A percentile compares a stretch with the other conserved stretches of the same genome.
phyloP scores from a whole-genome alignment of 768 basidiomycete genomes.

The Naganishia antarctica region DNA sequence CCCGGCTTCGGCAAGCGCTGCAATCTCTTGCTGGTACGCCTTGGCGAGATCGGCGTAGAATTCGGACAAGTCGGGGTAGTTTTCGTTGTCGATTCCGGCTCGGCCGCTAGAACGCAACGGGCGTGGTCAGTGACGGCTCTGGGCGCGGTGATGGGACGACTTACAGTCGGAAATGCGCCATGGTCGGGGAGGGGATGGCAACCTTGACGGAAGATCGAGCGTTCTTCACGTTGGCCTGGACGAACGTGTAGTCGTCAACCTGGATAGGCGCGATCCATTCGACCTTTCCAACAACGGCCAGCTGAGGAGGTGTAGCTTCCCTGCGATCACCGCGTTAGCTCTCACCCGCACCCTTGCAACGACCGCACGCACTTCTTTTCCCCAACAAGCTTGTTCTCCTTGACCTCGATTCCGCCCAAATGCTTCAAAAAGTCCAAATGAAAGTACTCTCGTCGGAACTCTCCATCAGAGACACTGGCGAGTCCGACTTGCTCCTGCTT shows the following conservation, averaged over 20 bases:
- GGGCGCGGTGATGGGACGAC: neutral
- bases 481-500: constrained; percentile 33
- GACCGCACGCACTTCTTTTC: constrained; percentile 29
- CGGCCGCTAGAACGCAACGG: constrained; percentile 2
- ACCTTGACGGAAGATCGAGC: constrained; percentile 35
- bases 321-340: neutral
- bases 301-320: constrained; percentile 29
- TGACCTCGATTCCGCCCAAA: constrained; percentile 31
- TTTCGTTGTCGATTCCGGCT: constrained; percentile 24
- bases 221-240: constrained; percentile 30
- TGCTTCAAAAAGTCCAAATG: constrained; percentile 32
- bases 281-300: constrained; percentile 35
- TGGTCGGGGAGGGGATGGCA: constrained; percentile 41
- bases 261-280: constrained; percentile 35
- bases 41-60: constrained; percentile 28
- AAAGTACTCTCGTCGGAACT: constrained; percentile 37
- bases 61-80: constrained; percentile 27
- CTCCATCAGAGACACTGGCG: constrained; percentile 34
- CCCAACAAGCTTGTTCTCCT: constrained; percentile 36
- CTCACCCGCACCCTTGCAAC: neutral
- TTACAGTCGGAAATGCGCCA: constrained; percentile 29
- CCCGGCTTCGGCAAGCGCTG: constrained; percentile 25
- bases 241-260: constrained; percentile 38
- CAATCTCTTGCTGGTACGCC: constrained; percentile 28
- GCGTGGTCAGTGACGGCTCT: too few species aligned